These are phyloP conservation scores for Fusarium tupiense DNA, from an alignment of 2,329 filamentous ascomycete species.

Conservation along the genomic window DNA sequence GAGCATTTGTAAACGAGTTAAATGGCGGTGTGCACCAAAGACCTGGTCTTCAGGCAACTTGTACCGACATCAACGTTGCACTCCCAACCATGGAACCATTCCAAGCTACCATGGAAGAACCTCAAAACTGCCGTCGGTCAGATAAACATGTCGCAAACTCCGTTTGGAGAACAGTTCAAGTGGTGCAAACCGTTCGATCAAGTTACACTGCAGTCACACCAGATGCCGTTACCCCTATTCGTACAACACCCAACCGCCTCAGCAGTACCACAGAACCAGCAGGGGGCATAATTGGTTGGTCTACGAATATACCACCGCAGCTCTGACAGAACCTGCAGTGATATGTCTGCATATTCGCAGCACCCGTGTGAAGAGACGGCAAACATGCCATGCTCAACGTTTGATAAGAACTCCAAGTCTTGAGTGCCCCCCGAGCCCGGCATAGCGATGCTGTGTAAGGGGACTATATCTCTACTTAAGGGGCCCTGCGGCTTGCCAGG, in stretches of 20 bases:
- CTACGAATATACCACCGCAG: background rate
- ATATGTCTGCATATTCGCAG: slow-evolving; percentile 5
- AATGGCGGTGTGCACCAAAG: slow-evolving; percentile 5
- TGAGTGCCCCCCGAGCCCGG: slow-evolving; percentile 11
- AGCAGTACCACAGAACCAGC: slow-evolving; percentile 7
- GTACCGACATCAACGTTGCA: slow-evolving; percentile 30
- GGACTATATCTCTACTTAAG: slow-evolving; percentile 29
- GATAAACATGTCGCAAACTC: slow-evolving; percentile 9
- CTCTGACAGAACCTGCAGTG: slow-evolving; percentile 19
- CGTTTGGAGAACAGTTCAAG: slow-evolving; percentile 10
- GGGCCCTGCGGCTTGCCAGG: background rate
- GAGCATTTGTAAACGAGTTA: background rate
- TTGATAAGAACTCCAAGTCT: slow-evolving; percentile 22
- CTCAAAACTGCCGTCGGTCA: slow-evolving; percentile 7
- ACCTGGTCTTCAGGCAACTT: slow-evolving; percentile 21
- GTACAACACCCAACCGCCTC: slow-evolving; percentile 2
- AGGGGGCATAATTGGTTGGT: slow-evolving; percentile 1
- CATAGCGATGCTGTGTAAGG: slow-evolving; percentile 17
- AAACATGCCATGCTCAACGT: slow-evolving; percentile 27
- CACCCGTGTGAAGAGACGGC: slow-evolving; percentile 15
- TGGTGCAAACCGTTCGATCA: background rate
- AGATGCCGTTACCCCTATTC: slow-evolving; percentile 29
- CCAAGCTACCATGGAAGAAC: background rate
- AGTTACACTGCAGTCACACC: slow-evolving; percentile 28
- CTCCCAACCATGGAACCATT: slow-evolving; percentile 6